Conservation (phyloP, 2,329 filamentous ascomycete genomes). For the Talaromyces sp. region DNA sequence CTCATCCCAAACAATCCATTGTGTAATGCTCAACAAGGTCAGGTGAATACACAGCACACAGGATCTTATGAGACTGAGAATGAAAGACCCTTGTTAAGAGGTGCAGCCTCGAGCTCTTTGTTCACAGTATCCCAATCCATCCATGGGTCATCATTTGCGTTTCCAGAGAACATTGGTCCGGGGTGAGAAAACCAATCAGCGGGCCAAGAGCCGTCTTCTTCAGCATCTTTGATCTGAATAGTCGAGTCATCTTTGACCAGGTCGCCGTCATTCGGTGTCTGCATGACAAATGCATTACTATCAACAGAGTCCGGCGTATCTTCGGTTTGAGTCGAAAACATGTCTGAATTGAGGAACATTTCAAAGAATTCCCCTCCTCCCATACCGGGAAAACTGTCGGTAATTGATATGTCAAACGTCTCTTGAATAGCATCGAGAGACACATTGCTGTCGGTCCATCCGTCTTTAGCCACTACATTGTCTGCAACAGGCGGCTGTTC, state of each 20-base stretch:
- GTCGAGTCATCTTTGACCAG: conserved; percentile 31
- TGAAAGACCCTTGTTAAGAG: conserved; percentile 6
- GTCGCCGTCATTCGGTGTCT: conserved; percentile 38
- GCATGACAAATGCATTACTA: conserved; percentile 29
- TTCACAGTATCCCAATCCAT: conserved; percentile 37
- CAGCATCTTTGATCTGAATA: conserved; percentile 26
- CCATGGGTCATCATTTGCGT: conserved; percentile 28
- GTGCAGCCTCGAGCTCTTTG: conserved; percentile 10
- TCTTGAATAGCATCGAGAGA: conserved; percentile 38
- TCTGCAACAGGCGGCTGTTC: conserved; percentile 9
- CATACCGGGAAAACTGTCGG: conserved; percentile 28
- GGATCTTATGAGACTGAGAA: conserved; percentile 13
- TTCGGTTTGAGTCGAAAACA: conserved; percentile 33
- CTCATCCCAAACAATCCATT: neutral
- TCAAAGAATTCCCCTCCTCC: conserved; percentile 34
- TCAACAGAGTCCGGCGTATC: conserved; percentile 40
- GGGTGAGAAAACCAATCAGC: conserved; percentile 34
- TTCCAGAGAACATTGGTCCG: conserved; percentile 25
- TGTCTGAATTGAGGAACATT: conserved; percentile 36
- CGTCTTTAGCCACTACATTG: conserved; percentile 27
- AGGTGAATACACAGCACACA: neutral
- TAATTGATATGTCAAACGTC: conserved; percentile 34
- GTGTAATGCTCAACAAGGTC: neutral
- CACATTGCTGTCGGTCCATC: conserved; percentile 37
- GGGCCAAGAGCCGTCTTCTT: conserved; percentile 32